Conservation (phyloP, 2,329 filamentous ascomycete genomes). For the Aspergillus ochraceoroseus region DNA sequence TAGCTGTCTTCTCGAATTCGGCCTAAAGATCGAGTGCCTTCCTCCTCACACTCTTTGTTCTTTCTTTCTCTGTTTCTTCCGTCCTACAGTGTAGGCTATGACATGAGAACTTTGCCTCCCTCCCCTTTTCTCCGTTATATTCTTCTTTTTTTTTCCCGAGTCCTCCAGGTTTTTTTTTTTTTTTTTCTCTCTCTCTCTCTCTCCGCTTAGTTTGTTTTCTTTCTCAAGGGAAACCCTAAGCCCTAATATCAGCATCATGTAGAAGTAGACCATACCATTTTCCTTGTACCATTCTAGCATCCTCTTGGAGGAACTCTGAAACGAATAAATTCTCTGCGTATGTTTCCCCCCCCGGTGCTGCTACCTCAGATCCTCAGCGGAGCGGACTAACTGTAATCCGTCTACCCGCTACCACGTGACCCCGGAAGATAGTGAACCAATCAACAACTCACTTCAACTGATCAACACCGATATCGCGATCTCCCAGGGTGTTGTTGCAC, state of each 20-base stretch:
- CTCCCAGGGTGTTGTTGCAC: too few species aligned
- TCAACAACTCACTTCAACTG: too few species aligned
- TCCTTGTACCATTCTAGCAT: not conserved
- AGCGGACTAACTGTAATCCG: too few species aligned
- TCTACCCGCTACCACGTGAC: too few species aligned
- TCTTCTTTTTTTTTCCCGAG: conserved; percentile 1
- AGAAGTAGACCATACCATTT: conserved; percentile 1
- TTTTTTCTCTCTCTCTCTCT: conserved; percentile 12
- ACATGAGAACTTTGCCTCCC: too few species aligned
- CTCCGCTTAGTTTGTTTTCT: conserved; percentile 10
- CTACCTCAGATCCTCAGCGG: too few species aligned
- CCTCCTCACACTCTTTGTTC: conserved; percentile 14
- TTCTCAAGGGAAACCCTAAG: conserved; percentile 5
- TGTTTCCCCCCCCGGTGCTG: conserved; percentile 4
- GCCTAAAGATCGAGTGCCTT: not conserved
- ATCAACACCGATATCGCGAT: too few species aligned
- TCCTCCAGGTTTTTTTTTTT: not conserved
- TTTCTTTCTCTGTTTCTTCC: not conserved
- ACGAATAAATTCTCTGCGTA: not conserved
- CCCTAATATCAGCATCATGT: conserved; percentile 7
- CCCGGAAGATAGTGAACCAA: too few species aligned
- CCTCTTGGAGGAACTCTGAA: not conserved
- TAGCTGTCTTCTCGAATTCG: conserved; percentile 21
- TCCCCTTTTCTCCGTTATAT: conserved; percentile 4
- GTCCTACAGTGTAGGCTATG: too few species aligned